These are phyloP conservation scores for Diaporthe destruens DNA, from an alignment of 2,329 filamentous ascomycete species.

Conservation along the genomic window DNA sequence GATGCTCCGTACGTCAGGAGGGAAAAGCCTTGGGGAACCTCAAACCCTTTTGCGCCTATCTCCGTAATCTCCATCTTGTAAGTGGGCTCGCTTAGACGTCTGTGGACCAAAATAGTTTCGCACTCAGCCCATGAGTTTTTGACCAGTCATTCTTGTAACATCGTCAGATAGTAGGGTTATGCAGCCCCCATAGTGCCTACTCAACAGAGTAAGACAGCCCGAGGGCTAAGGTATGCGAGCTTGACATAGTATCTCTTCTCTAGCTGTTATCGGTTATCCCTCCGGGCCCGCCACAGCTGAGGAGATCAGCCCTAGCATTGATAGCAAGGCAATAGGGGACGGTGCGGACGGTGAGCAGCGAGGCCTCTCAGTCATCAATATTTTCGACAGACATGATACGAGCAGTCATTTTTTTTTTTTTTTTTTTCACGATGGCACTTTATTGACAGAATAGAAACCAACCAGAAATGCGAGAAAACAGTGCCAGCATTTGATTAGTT, in stretches of 20 bases:
- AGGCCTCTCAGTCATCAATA: conserved; percentile 6
- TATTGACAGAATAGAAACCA: neutral
- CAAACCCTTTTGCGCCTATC: neutral
- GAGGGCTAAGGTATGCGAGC: neutral
- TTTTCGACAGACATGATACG: conserved; percentile 2
- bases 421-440: neutral
- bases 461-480: neutral
- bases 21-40: neutral
- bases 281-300: conserved; percentile 25
- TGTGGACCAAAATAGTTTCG: conserved; percentile 4
- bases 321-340: neutral
- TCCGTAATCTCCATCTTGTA: conserved; percentile 24
- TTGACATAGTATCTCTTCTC: conserved; percentile 6
- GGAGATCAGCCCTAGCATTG: conserved; percentile 8
- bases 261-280: conserved; percentile 31
- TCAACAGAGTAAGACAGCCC: conserved; percentile 16
- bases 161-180: neutral
- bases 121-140: conserved; percentile 11
- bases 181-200: conserved; percentile 11
- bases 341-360: neutral
- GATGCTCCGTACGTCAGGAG: too few relatives aligned
- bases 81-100: conserved; percentile 1
- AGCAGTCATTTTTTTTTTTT: neutral
- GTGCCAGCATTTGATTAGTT: too few relatives aligned
- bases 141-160: conserved; percentile 3